A percentile compares a stretch with the other conserved stretches of the same genome.
These are phyloP conservation scores for Thelonectria blattea DNA, from an alignment of 2,329 filamentous ascomycete species.

Conservation along the genomic window DNA sequence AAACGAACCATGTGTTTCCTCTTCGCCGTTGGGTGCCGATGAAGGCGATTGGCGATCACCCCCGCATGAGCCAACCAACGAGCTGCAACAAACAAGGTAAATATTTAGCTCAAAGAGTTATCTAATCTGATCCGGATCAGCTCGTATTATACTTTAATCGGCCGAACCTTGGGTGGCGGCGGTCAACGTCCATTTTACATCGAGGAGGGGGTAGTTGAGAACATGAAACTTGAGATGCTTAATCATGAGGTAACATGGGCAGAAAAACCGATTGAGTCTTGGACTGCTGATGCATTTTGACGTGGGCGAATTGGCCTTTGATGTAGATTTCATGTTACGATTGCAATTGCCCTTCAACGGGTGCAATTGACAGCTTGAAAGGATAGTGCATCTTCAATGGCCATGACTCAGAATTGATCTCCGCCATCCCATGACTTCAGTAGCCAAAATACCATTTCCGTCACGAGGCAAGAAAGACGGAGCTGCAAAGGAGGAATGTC, in stretches of 20 bases:
- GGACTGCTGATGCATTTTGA: no score
- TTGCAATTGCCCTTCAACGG: no score
- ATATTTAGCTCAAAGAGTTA: neutral
- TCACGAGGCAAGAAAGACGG: neutral
- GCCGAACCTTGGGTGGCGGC: neutral
- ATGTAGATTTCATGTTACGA: neutral
- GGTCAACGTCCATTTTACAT: no score
- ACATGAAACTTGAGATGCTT: no score
- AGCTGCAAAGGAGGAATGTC: neutral
- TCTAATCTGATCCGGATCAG: slow-evolving; percentile 1
- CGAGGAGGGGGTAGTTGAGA: no score
- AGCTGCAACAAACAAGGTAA: neutral
- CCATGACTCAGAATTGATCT: no score
- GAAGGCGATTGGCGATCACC: neutral
- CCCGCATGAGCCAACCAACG: neutral
- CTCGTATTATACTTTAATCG: neutral
- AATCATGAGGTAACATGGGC: neutral
- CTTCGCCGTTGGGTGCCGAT: neutral
- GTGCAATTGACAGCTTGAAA: no score
- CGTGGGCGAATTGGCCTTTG: no score
- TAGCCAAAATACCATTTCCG: neutral
- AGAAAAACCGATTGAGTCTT: no score
- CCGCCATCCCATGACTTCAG: no score
- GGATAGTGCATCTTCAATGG: no score
- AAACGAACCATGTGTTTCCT: neutral